Base-by-base conservation (phyloP, 352 stramenopile species). In the Globisporangium lucens region DNA sequence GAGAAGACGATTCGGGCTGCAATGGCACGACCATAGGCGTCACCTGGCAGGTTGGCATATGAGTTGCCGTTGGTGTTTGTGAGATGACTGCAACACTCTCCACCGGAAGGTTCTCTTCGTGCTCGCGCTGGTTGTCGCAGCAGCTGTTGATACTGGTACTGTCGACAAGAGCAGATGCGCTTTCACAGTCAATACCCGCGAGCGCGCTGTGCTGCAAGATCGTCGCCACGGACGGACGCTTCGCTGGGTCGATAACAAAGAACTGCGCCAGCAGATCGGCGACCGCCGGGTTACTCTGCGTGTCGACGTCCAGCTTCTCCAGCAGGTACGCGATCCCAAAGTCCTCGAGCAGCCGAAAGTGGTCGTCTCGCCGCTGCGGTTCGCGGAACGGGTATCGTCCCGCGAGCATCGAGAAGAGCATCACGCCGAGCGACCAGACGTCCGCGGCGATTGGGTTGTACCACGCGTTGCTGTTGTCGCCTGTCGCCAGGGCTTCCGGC, bases 381-480 rank as follows among this genome's bases (percentile, higher is more conserved):
- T 90, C 78, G 9, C 71, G 66, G 67, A 91, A 91, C 35, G 85
- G 85, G 69, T 91, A 91, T 43, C 78, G 73, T 0, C 79, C 83
- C 0, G 80, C 82, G 41, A 94, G 56, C 66, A 95, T 87, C 41
- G 85, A 77, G 69, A 92, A 82, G 20, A 95, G 70, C 68, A 95
- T 91, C 64, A 95, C 85, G 13, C 87, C 87, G 13, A 95, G 80
- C 22, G 87, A 89, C 87, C 87, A 95, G 9, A 93, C 76, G 63
- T 95, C 87, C 4, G 82, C 82, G 46, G 65, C 65, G 68, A 80
- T 81, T 5, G 85, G 82, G 66, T 93, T 79, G 63, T 93, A 93
- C 56, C 59, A 65, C 51, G 33, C 30, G 4, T 22, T 27, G 13
- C 30, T 66, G n/a, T 73, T 65, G 7, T 63, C 67, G 17, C 73